Percentiles rank a stretch among this genome's conserved stretches.
Evolutionary conservation across 257 asterid genomes (phyloP).

Genomic region (Asclepias syriaca): DNA sequence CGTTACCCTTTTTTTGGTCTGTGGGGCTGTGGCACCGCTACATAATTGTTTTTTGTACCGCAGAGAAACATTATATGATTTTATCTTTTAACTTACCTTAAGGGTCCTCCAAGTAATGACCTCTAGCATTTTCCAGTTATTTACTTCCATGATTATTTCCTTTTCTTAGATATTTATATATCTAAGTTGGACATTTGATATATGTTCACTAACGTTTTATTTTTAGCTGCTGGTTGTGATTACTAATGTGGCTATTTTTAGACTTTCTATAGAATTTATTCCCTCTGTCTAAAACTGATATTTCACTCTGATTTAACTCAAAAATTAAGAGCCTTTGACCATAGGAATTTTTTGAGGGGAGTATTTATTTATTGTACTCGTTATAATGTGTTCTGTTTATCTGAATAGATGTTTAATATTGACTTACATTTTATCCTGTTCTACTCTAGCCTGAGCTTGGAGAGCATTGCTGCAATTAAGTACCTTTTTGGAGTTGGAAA

Average conservation of each 20-base stretch:
- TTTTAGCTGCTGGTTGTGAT: not conserved
- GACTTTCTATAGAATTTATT: not conserved
- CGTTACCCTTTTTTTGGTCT: not conserved
- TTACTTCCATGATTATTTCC: too few relatives aligned
- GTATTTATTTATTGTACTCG: not conserved
- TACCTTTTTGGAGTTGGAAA: conserved; percentile 50
- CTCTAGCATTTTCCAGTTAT: too few relatives aligned
- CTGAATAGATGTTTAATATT: not conserved
- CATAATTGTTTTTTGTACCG: not conserved
- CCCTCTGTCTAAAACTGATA: not conserved
- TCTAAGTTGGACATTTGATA: not conserved
- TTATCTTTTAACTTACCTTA: not conserved
- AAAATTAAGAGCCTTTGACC: not conserved
- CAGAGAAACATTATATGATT: not conserved
- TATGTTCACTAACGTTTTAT: not conserved
- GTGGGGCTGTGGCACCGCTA: not conserved
- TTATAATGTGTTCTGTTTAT: not conserved
- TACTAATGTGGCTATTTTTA: not conserved
- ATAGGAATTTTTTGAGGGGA: not conserved
- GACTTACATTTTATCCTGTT: conserved; percentile 8
- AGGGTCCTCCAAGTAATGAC: not conserved
- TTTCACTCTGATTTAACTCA: not conserved
- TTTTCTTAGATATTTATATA: too few relatives aligned
- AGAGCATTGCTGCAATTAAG: conserved; percentile 61
- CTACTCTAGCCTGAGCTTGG: conserved; percentile 49